phyloP scores from a whole-genome alignment of 352 stramenopile genomes.

The Pythium brassicae region DNA sequence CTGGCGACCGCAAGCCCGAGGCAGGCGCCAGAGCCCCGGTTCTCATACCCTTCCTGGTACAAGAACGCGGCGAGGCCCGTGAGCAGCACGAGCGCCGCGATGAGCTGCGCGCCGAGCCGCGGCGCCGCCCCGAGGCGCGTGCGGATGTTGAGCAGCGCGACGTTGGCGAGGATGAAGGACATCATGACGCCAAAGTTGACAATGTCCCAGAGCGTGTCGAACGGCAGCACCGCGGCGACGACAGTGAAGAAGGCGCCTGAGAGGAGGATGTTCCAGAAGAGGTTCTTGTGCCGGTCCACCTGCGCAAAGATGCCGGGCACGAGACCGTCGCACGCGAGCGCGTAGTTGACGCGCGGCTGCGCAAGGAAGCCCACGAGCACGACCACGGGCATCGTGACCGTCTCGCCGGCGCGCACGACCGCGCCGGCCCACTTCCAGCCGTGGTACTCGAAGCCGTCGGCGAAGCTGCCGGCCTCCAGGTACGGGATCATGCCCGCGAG shows the following conservation, averaged over 20 bases:
- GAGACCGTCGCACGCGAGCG: conserved; percentile 90
- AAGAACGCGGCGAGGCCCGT: conserved; percentile 44
- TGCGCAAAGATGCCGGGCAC: conserved; percentile 89
- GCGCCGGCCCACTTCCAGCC: conserved; percentile 35
- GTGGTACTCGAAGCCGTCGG: conserved; percentile 36
- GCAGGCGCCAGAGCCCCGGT: conserved; percentile 27
- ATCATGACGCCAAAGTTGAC: conserved; percentile 86
- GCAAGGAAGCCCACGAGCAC: conserved; percentile 92
- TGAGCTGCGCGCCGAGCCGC: conserved; percentile 32
- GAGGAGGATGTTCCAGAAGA: conserved; percentile 78
- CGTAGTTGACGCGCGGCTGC: conserved; percentile 92
- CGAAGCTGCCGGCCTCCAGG: conserved; percentile 23
- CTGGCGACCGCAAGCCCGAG: conserved; percentile 46
- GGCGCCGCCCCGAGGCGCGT: conserved; percentile 49
- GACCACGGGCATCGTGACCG: conserved; percentile 90
- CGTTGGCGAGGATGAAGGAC: conserved; percentile 86
- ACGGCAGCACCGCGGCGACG: conserved; percentile 72
- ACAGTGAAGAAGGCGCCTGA: conserved; percentile 58
- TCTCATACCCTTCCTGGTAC: conserved; percentile 70
- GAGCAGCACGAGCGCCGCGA: conserved; percentile 31
- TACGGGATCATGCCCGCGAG: conserved; percentile 66
- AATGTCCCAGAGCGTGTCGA: conserved; percentile 81
- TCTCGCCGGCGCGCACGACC: conserved; percentile 53
- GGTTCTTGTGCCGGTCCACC: conserved; percentile 72
- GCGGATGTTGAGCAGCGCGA: conserved; percentile 70